These are phyloP conservation scores for Apiospora pterosperma DNA, from an alignment of 2,329 filamentous ascomycete genomes.

Conservation along the genomic window DNA sequence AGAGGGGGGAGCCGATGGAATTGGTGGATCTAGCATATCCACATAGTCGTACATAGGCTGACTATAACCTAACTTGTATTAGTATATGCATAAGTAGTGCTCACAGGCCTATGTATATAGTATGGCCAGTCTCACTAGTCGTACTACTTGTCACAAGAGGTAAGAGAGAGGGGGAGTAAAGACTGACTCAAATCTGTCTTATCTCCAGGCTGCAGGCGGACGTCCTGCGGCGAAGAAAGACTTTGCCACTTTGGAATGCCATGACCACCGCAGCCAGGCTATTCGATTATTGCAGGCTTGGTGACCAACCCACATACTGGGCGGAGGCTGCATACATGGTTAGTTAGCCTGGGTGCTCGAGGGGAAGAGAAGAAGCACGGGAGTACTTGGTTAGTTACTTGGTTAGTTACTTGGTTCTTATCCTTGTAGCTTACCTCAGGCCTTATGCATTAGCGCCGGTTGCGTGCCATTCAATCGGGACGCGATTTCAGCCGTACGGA, in stretches of 20 bases:
- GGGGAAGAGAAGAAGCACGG: not conserved
- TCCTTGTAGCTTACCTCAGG: not conserved
- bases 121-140: no score
- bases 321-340: not conserved
- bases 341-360: not conserved
- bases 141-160: not conserved
- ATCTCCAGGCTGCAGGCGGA: not conserved
- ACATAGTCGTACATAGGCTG: no score
- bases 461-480: constrained; percentile 3
- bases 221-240: not conserved
- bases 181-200: not conserved
- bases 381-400: no score
- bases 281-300: not conserved
- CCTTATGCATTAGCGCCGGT: not conserved
- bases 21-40: not conserved
- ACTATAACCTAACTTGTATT: no score
- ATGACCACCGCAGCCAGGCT: not conserved
- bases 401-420: no score
- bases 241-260: not conserved
- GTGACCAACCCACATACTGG: not conserved
- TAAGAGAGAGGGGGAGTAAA: not conserved
- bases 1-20: not conserved
- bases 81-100: not conserved
- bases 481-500: not conserved
- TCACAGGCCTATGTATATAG: no score